phyloP scores from a whole-genome alignment of 768 basidiomycete genomes.

The Punctularia strigosozonata region DNA sequence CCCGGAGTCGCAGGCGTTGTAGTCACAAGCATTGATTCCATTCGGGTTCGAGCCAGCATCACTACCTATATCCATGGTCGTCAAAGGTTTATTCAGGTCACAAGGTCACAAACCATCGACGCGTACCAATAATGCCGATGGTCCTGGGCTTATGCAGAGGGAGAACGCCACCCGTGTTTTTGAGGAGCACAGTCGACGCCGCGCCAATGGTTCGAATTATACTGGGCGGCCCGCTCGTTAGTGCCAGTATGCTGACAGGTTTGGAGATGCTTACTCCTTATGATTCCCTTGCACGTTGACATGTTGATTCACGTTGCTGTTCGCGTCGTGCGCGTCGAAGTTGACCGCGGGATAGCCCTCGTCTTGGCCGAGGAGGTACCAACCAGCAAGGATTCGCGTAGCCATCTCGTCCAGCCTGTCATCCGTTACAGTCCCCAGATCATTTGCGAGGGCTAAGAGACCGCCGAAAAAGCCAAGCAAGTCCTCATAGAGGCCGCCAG shows the following conservation, averaged over 20 bases:
- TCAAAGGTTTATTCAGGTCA: neutral
- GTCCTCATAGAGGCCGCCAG: slow-evolving; percentile 54
- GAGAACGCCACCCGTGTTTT: slow-evolving; percentile 37
- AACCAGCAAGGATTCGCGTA: slow-evolving; percentile 55
- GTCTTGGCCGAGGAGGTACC: slow-evolving; percentile 46
- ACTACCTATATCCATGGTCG: slow-evolving; percentile 14
- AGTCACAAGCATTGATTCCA: slow-evolving; percentile 47
- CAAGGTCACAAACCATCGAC: no score
- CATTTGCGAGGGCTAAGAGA: slow-evolving; percentile 45
- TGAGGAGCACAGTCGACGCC: slow-evolving; percentile 51
- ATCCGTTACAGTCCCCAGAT: slow-evolving; percentile 45
- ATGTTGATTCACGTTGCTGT: slow-evolving; percentile 18
- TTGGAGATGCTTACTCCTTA: slow-evolving; percentile 6
- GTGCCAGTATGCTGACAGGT: no score
- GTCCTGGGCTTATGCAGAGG: slow-evolving; percentile 34
- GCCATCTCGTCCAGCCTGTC: slow-evolving; percentile 62
- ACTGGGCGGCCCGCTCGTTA: no score
- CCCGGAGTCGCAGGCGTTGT: slow-evolving; percentile 47
- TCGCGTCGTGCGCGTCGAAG: slow-evolving; percentile 47
- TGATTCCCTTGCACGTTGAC: slow-evolving; percentile 31
- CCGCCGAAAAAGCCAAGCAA: slow-evolving; percentile 58
- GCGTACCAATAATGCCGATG: slow-evolving; percentile 48
- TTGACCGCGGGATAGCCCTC: slow-evolving; percentile 42
- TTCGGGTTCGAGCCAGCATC: slow-evolving; percentile 40
- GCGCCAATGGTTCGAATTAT: slow-evolving; percentile 42